Evolutionary conservation across 2,329 filamentous ascomycete genomes (phyloP), one percentile per base, ranked within the genome.

Genomic region (Fusarium sp.): DNA sequence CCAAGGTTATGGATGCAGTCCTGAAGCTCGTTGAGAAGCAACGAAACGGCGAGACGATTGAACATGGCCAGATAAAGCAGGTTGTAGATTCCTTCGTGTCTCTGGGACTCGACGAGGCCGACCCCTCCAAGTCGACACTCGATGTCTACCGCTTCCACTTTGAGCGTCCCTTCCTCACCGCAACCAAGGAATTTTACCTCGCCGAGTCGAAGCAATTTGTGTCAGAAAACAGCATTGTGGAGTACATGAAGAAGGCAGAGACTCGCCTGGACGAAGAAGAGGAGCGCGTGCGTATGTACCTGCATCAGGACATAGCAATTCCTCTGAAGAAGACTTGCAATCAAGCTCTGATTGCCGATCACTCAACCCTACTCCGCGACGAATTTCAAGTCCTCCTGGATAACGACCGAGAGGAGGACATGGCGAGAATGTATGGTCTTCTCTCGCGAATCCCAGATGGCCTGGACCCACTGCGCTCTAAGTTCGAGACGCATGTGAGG

Each of bases 191-290:
- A 33, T 99, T 98, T 85, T 99, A 99, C 82, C 89, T 95, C 77
- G 92, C 93, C 54, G 97, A 99, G 82, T 98, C 97, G 22, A 94
- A 95, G 78, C 93, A 95, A 73, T 99, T 99, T 81, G 91, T 99
- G 37, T 94, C 95, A 12, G 96, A 98, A 83, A 99, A 99, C 82
- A 97, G 94, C 73, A 95, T 99, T 5, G 95, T 99, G 37, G 97
- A 99, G 81, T 99, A 98, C 85, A 98, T 99, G 97, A 98, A 98
- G 88, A 99, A 99, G 89, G 97, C 97, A 1, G 96, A 98, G 84
- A 85, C 91, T 47, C 92, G 97, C 35, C 85, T 99, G 70, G 91
- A 94, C 9, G 97, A 99, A 83, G 97, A 99, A 83, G 97, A 97
- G 85, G 94, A 96, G 80, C 94, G 97, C 30, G 97, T 99, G 11